A percentile compares a stretch with the other conserved stretches of the same genome.
Conservation (phyloP, 1,284 basidiomycete genomes). For the Jaminaea rosea region DNA sequence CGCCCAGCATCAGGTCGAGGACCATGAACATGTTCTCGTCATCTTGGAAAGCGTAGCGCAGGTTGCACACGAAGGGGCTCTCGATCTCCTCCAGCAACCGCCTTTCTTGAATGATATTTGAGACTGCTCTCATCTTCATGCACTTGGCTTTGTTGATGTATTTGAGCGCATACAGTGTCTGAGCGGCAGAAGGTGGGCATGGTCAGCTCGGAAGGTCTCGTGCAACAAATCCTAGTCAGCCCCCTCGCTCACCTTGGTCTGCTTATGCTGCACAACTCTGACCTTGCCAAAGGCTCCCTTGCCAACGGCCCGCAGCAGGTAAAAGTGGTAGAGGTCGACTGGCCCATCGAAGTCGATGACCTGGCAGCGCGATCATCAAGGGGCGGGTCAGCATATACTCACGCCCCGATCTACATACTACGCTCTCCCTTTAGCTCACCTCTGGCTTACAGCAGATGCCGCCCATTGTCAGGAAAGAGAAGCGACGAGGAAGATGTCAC, state of each 20-base stretch:
- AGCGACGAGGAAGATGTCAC: too few species aligned
- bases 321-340: slow-evolving; percentile 93
- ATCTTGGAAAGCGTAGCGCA: slow-evolving; percentile 94
- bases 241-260: slow-evolving; percentile 61
- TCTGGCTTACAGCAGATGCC: slow-evolving; percentile 60
- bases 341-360: slow-evolving; percentile 97
- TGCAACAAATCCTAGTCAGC: not conserved
- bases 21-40: slow-evolving; percentile 98
- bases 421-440: not conserved
- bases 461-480: too few species aligned
- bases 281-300: slow-evolving; percentile 99
- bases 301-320: slow-evolving; percentile 83
- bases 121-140: slow-evolving; percentile 93
- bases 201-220: not conserved
- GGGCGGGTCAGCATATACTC: not conserved
- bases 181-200: not conserved
- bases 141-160: slow-evolving; percentile 97
- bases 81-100: slow-evolving; percentile 62
- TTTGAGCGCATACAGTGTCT: slow-evolving; percentile 76
- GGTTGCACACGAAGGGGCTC: slow-evolving; percentile 84
- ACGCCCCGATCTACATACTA: not conserved
- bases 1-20: slow-evolving; percentile 89
- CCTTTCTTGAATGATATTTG: slow-evolving; percentile 80
- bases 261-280: slow-evolving; percentile 95
- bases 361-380: slow-evolving; percentile 50